Conservation (phyloP, 78 protist species). For the Cavenderia fasciculata region DNA sequence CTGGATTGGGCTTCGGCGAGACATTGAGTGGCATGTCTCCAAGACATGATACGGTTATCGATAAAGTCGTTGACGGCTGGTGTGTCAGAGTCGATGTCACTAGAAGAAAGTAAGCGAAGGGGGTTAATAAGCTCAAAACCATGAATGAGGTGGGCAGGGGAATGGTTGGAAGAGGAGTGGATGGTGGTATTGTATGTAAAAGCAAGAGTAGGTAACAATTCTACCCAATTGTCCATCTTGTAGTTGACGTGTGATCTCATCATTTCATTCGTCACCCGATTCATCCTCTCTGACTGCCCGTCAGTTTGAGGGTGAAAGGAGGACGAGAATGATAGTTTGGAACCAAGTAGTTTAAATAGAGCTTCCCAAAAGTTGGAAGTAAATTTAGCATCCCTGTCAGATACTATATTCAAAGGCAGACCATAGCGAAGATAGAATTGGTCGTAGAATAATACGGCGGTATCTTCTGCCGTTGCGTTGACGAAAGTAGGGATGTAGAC, state of each 20-base stretch:
- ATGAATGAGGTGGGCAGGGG: no score
- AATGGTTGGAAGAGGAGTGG: no score
- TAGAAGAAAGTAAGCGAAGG: no score
- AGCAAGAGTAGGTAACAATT: slow-evolving; percentile 14
- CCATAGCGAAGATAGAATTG: not conserved
- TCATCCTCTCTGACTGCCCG: slow-evolving; percentile 13
- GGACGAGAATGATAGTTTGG: not conserved
- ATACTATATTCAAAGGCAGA: not conserved
- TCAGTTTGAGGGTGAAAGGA: slow-evolving; percentile 38
- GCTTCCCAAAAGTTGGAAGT: not conserved
- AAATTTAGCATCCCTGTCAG: slow-evolving; percentile 10
- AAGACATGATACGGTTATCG: no score
- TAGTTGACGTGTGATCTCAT: not conserved
- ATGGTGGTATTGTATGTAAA: no score
- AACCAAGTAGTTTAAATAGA: not conserved
- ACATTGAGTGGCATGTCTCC: no score
- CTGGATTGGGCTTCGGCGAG: no score
- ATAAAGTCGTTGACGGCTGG: no score
- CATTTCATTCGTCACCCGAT: not conserved
- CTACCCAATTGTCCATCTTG: slow-evolving; percentile 17
- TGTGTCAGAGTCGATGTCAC: no score
- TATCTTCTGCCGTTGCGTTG: not conserved
- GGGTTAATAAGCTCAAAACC: no score
- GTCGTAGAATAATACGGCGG: slow-evolving; percentile 3
- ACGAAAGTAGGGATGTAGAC: not conserved